Evolutionary conservation across 2,329 filamentous ascomycete genomes (phyloP).

Genomic region (Fusarium solani-melongenae): DNA sequence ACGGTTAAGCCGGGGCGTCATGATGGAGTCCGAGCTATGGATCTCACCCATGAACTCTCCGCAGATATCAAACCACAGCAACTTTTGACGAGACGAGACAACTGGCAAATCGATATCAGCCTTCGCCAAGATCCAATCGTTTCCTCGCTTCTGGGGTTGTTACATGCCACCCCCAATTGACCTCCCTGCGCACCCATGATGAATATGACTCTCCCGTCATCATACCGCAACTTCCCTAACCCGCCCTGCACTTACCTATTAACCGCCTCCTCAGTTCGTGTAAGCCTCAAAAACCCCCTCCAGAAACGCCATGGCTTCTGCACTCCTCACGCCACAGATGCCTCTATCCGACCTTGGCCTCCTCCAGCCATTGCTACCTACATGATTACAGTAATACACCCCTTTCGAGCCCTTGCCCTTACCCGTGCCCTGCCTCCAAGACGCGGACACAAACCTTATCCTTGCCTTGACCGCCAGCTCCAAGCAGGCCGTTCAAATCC

Average conservation of each 20-base stretch:
- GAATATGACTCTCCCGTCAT: background rate
- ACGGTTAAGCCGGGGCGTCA: background rate
- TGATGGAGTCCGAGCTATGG: background rate
- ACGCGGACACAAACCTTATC: background rate
- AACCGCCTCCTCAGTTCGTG: background rate
- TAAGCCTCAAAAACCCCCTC: background rate
- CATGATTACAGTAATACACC: background rate
- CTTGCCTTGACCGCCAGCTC: background rate
- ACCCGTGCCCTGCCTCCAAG: background rate
- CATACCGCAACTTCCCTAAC: slow-evolving; percentile 4
- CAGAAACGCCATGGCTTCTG: slow-evolving; percentile 1
- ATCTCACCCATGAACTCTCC: background rate
- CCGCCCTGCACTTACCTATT: background rate
- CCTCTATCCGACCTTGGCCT: background rate
- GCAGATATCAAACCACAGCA: background rate
- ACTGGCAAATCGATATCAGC: background rate
- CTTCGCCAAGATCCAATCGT: background rate
- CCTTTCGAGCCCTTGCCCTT: background rate
- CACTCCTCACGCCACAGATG: slow-evolving; percentile 22
- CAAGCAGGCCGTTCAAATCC: background rate
- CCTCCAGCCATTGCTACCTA: background rate
- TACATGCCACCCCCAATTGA: background rate
- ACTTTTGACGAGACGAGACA: background rate
- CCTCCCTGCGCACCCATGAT: background rate
- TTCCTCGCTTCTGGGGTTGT: background rate